phyloP scores from a whole-genome alignment of 495 filamentous ascomycete species.

The Podospora conica region DNA sequence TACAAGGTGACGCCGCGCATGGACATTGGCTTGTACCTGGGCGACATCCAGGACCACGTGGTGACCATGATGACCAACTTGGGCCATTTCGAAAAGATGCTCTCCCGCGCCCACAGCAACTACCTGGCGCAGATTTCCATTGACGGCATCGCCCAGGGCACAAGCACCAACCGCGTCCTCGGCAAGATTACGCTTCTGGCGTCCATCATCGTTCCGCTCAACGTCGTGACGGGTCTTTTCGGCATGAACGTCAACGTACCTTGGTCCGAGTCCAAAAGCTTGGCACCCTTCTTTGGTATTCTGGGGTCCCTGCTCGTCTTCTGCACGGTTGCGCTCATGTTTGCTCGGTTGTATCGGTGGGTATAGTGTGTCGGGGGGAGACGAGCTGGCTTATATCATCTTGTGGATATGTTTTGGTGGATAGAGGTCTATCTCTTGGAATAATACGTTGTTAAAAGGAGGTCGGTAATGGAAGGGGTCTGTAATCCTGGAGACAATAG shows the following conservation, averaged over 20 bases:
- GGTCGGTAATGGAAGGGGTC: not conserved
- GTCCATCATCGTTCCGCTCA: slow-evolving; percentile 93
- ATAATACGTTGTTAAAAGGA: not conserved
- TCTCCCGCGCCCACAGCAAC: slow-evolving; percentile 90
- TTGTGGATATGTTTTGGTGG: not conserved
- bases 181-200: slow-evolving; percentile 94
- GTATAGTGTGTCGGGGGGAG: slow-evolving; percentile 12
- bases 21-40: slow-evolving; percentile 92
- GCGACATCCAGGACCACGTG: slow-evolving; percentile 97
- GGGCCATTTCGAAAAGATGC: slow-evolving; percentile 94
- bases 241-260: slow-evolving; percentile 95
- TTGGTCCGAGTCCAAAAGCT: slow-evolving; percentile 46
- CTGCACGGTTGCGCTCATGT: slow-evolving; percentile 45
- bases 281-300: slow-evolving; percentile 78
- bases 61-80: slow-evolving; percentile 98
- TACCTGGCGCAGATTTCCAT: slow-evolving; percentile 93
- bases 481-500: too few relatives aligned
- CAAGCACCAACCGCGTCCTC: slow-evolving; percentile 73
- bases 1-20: slow-evolving; percentile 89
- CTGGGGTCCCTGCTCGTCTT: slow-evolving; percentile 59
- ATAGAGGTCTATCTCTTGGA: not conserved
- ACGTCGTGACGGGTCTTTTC: slow-evolving; percentile 90
- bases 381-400: not conserved
- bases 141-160: slow-evolving; percentile 76
- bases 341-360: slow-evolving; percentile 23